Percentiles rank a stretch among this genome's conserved stretches.
These are phyloP conservation scores for Lichtheimia ramosa DNA, from an alignment of 371 early-diverging fungal species.

Conservation along the genomic window DNA sequence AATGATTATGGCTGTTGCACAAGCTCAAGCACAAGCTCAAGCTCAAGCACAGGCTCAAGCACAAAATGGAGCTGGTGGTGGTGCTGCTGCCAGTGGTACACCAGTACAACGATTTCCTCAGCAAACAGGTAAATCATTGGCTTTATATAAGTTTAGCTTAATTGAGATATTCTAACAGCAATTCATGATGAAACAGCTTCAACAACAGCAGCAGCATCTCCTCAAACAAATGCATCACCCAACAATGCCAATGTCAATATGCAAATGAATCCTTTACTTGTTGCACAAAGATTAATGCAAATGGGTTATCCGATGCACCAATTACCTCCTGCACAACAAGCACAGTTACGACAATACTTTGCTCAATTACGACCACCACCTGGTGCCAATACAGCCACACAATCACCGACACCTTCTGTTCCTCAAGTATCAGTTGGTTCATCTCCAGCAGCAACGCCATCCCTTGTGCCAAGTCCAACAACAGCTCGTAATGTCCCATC, in stretches of 20 bases:
- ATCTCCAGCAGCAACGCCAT: constrained; percentile 12
- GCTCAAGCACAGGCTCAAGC: constrained; percentile 21
- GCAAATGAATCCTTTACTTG: constrained; percentile 24
- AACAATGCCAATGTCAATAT: neutral
- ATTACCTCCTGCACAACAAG: constrained; percentile 31
- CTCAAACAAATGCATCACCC: neutral
- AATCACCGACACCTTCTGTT: constrained; percentile 12
- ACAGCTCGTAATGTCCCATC: constrained; percentile 6
- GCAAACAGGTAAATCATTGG: neutral
- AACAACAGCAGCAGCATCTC: constrained; percentile 10
- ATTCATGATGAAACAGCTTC: neutral
- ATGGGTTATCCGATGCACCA: constrained; percentile 44
- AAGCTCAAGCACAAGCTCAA: constrained; percentile 17
- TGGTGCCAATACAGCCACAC: constrained; percentile 21
- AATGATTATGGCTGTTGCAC: constrained; percentile 6
- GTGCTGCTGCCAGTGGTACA: neutral
- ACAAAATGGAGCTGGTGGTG: neutral
- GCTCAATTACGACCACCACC: constrained; percentile 33
- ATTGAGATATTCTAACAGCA: no score
- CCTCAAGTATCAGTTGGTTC: constrained; percentile 6
- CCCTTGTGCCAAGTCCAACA: constrained; percentile 4
- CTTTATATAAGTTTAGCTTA: neutral
- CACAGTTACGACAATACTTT: constrained; percentile 38
- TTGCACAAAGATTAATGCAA: constrained; percentile 41
- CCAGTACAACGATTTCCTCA: neutral